phyloP scores from a whole-genome alignment of 306 rosid species.

The Begonia masoniana region DNA sequence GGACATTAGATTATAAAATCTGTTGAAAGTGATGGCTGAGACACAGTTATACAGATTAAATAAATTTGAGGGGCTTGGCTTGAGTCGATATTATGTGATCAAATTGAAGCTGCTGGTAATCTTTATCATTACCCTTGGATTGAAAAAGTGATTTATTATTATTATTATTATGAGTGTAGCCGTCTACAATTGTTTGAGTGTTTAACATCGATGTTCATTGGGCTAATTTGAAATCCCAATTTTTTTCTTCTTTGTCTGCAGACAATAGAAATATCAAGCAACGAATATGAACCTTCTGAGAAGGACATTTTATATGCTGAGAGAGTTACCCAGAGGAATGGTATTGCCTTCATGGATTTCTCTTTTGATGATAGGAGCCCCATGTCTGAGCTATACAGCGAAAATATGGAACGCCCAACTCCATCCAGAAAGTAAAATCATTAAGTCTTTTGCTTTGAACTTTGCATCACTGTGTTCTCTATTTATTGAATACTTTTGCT shows the following conservation, averaged over 20 bases:
- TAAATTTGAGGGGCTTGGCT: no score
- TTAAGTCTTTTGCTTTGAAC: slow-evolving; percentile 9
- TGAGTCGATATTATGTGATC: no score
- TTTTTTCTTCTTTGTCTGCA: slow-evolving; percentile 15
- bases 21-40: no score
- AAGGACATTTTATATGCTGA: slow-evolving; percentile 71
- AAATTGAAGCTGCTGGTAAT: background rate
- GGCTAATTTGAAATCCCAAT: no score
- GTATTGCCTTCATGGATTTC: slow-evolving; percentile 71
- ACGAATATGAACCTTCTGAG: slow-evolving; percentile 82
- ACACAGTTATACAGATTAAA: no score
- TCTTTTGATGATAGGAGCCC: slow-evolving; percentile 80
- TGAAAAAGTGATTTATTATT: no score
- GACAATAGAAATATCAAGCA: slow-evolving; percentile 89
- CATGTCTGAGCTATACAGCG: slow-evolving; percentile 64
- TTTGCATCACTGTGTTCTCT: background rate
- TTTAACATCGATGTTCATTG: no score
- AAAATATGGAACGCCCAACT: slow-evolving; percentile 42
- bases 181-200: no score
- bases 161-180: no score
- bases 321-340: slow-evolving; percentile 86
- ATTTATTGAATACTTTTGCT: background rate
- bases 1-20: no score
- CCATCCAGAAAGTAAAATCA: slow-evolving; percentile 55
- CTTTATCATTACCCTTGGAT: background rate